Conservation (phyloP, 2,329 filamentous ascomycete genomes). For the Purpureocillium takamizusanense region DNA sequence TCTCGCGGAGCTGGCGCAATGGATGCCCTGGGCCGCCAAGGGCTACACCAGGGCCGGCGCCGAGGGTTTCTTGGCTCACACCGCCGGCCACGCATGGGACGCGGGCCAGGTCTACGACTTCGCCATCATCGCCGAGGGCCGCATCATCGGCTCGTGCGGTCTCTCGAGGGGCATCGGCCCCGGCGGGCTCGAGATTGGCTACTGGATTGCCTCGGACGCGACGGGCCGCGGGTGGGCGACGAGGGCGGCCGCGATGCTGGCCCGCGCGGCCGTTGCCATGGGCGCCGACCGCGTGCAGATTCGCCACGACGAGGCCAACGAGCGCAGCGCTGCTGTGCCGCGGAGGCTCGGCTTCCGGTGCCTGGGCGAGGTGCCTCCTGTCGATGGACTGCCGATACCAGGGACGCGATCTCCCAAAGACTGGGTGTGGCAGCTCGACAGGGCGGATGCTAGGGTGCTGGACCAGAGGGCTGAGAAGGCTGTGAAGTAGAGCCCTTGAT, state of each 20-base stretch:
- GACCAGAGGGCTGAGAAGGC: no score
- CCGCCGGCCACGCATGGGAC: conserved; percentile 4
- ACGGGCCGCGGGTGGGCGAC: conserved; percentile 10
- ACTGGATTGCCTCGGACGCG: conserved; percentile 9
- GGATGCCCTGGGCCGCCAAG: conserved; percentile 11
- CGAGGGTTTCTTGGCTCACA: conserved; percentile 3
- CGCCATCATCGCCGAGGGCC: conserved; percentile 6
- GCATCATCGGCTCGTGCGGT: conserved; percentile 7
- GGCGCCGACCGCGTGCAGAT: conserved; percentile 9
- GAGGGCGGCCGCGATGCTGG: conserved; percentile 7
- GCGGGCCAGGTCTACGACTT: conserved; percentile 6
- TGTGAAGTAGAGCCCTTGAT: no score
- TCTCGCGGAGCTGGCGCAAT: conserved; percentile 7
- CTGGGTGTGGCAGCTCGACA: no score
- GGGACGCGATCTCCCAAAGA: no score
- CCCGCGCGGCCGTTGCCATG: conserved; percentile 6
- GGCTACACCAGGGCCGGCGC: conserved; percentile 7
- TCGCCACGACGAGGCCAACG: conserved; percentile 7
- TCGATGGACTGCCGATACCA: no score
- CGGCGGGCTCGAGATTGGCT: conserved; percentile 8
- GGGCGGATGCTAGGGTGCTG: no score
- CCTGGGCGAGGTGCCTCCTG: background rate
- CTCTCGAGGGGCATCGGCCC: conserved; percentile 3
- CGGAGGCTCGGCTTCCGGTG: conserved; percentile 5
- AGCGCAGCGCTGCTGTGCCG: conserved; percentile 5